Conservation (phyloP, 169 alveolate species). For the Besnoitia besnoiti region DNA sequence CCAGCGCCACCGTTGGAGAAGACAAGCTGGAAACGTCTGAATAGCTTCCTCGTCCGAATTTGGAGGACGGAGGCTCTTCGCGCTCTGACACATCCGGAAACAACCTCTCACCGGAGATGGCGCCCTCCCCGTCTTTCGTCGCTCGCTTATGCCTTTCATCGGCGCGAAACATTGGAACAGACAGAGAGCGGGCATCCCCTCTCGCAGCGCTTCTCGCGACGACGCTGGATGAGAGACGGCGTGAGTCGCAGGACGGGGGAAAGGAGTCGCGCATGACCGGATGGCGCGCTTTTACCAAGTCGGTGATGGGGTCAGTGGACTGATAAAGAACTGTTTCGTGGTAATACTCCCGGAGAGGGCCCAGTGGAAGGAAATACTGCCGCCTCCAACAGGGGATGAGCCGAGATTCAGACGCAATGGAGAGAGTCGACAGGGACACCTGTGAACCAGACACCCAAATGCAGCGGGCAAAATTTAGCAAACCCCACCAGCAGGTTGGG, state of each 20-base stretch:
- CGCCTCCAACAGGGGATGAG: conserved; percentile 8
- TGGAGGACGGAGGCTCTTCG: background rate
- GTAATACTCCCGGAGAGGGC: background rate
- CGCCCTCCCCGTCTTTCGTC: too few species aligned
- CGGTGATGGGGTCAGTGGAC: background rate
- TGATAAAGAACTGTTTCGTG: background rate
- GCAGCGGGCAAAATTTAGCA: background rate
- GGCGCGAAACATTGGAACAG: too few species aligned
- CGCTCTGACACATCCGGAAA: too few species aligned
- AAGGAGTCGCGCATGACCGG: background rate
- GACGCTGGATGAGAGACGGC: background rate
- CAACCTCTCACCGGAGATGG: too few species aligned
- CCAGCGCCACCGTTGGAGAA: background rate
- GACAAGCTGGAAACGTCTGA: background rate
- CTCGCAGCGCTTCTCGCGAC: background rate
- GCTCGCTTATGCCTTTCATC: background rate
- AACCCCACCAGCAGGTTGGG: too few species aligned
- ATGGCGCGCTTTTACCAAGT: background rate
- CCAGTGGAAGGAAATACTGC: background rate
- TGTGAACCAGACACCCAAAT: background rate
- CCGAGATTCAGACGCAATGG: conserved; percentile 17
- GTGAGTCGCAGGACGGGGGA: background rate
- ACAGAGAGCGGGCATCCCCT: background rate
- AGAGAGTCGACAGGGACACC: conserved; percentile 24
- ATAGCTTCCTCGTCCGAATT: background rate